Base-by-base conservation (phyloP, 140 eudicot species). In the Ambrosia hybrid region DNA sequence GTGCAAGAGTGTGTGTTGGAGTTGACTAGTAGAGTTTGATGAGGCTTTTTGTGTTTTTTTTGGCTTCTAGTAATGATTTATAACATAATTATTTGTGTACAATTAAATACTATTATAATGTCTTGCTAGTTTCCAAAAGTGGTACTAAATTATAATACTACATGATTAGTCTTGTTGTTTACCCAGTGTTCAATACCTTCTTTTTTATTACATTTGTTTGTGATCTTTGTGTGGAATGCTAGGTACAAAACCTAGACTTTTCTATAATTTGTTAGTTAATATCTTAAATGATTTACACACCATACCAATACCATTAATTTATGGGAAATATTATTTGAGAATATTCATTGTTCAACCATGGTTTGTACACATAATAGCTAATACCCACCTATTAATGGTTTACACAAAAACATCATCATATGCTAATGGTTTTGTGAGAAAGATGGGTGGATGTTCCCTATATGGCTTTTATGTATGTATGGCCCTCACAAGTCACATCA, bases 1-100 rank as follows among this genome's bases (percentile, higher is more conserved):
- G 91, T 90, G 72, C 84, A 84, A 49, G 97, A 90, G 76, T 79
- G 75, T 60, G 89, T 90, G 76, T 64, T 81, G 80, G 96, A 84
- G 79, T 77, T 88, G 82, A 79, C 86, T 73, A 85, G 85, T 73
- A 81, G 83, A 51, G 74, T 33, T 69, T 83, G 83, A 83, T 33
- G 73, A 70, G 73, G 71, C 69, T 65, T 67, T 66, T n/a, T 13
- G 41, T 65, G 51, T 61, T 58, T 21, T 39, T 59, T 64, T 62
- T 51, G 73, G 59, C 37, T 68, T 68, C 9, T 53, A 34, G 70
- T 21, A 21, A 16, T 70, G 66, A 60, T 70, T 59, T 72, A 75
- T 69, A 67, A 74, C 82, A n/a, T 71, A 71, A 74, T 74, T 75
- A 75, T 78, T 81, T 48, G 71, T 81, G 78, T 80, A 69, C 72